Evolutionary conservation across 192 early-diverging fungal genomes (phyloP).

Genomic region (Mortierella alpina): DNA sequence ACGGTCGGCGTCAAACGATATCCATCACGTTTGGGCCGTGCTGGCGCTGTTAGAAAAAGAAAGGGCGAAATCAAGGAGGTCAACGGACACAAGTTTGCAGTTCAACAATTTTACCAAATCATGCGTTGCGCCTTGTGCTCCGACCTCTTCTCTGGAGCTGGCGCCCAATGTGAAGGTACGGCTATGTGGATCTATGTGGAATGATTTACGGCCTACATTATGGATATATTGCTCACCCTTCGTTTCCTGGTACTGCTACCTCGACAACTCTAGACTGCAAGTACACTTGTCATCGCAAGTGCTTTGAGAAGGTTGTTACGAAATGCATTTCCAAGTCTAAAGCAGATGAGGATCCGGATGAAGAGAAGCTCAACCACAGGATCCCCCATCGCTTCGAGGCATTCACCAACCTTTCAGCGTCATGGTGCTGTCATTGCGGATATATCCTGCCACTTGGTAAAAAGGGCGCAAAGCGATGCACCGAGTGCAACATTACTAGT

Average conservation of each 20-base stretch:
- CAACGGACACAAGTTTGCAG: conserved; percentile 95
- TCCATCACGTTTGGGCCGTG: conserved; percentile 76
- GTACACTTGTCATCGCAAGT: conserved; percentile 93
- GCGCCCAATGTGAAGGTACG: conserved; percentile 92
- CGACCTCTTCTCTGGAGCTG: conserved; percentile 92
- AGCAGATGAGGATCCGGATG: conserved; percentile 73
- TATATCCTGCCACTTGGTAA: conserved; percentile 92
- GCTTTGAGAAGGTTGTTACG: conserved; percentile 83
- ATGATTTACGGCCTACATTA: too few species aligned
- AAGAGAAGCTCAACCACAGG: conserved; percentile 83
- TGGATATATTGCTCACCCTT: not conserved
- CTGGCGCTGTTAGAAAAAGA: conserved; percentile 79
- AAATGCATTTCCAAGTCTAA: conserved; percentile 88
- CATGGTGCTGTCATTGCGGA: conserved; percentile 99
- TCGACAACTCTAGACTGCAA: conserved; percentile 76
- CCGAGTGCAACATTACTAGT: conserved; percentile 85
- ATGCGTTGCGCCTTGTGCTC: conserved; percentile 97
- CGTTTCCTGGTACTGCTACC: conserved; percentile 11
- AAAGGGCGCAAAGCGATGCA: conserved; percentile 64
- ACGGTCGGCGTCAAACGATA: conserved; percentile 61
- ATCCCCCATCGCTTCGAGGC: conserved; percentile 97
- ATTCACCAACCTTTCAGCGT: conserved; percentile 83
- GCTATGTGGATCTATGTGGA: not conserved
- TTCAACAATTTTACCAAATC: conserved; percentile 93
- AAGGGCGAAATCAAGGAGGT: conserved; percentile 87